A percentile compares a stretch with the other conserved stretches of the same genome.
phyloP scores from a whole-genome alignment of 164 flowering plant genomes.

The Chimonanthus salicifolius region DNA sequence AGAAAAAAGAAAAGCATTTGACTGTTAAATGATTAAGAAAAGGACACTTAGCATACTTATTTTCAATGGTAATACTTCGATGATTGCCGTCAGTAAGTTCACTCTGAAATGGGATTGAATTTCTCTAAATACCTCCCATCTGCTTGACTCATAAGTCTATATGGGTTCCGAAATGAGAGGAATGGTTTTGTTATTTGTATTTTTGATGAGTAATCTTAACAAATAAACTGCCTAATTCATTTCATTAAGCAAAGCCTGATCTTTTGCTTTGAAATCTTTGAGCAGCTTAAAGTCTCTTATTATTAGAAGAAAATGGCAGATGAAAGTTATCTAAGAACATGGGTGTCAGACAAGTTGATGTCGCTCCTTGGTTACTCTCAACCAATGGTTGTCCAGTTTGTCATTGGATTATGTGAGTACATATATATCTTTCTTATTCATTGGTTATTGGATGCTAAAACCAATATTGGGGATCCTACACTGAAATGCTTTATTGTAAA shows the following conservation, averaged over 20 bases:
- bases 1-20: too few species aligned
- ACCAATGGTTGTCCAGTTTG: slow-evolving; percentile 56
- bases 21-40: too few species aligned
- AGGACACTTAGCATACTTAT: too few species aligned
- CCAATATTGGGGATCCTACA: background rate
- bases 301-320: slow-evolving; percentile 37
- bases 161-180: too few species aligned
- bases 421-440: background rate
- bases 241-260: background rate
- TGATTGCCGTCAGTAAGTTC: too few species aligned
- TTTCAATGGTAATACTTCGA: too few species aligned
- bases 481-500: background rate
- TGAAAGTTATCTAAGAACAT: slow-evolving; percentile 46
- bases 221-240: background rate
- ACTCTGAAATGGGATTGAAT: too few species aligned
- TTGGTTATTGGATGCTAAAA: background rate
- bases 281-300: background rate
- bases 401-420: slow-evolving; percentile 63
- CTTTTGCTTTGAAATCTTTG: background rate
- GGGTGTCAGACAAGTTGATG: slow-evolving; percentile 84
- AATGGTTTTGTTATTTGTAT: too few species aligned
- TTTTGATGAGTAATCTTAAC: too few species aligned
- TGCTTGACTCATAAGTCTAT: too few species aligned
- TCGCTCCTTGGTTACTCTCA: slow-evolving; percentile 69
- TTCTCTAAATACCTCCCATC: too few species aligned